Conservation (phyloP, 1,284 basidiomycete genomes). For the Irpex sp. region DNA sequence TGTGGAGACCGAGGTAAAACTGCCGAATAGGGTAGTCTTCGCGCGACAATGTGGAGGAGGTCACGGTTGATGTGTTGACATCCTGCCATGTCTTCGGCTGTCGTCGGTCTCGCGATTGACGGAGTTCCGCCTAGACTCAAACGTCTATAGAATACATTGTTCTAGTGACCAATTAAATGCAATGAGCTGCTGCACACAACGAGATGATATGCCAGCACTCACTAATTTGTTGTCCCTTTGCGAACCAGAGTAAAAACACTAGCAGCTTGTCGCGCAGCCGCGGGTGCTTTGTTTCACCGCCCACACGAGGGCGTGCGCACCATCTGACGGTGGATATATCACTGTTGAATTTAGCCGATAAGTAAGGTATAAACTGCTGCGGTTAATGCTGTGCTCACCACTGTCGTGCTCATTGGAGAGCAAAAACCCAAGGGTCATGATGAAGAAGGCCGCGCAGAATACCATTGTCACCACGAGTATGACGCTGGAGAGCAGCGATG, state of each 20-base stretch:
- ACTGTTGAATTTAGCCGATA: background rate
- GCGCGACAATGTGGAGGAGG: background rate
- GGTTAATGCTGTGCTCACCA: conserved; percentile 15
- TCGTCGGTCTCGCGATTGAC: background rate
- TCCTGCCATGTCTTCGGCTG: background rate
- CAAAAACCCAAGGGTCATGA: conserved; percentile 22
- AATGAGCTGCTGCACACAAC: background rate
- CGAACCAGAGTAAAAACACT: background rate
- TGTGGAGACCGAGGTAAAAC: background rate
- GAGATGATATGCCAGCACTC: background rate
- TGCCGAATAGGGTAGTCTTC: background rate
- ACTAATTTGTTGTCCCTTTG: background rate
- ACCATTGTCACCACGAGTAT: conserved; percentile 24
- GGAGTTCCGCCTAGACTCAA: background rate
- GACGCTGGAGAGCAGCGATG: conserved; percentile 26
- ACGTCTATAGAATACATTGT: background rate
- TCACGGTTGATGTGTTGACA: background rate
- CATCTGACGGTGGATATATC: conserved; percentile 9
- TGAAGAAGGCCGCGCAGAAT: conserved; percentile 22
- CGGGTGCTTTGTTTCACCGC: conserved; percentile 13
- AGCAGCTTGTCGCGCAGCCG: conserved; percentile 10
- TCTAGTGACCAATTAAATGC: background rate
- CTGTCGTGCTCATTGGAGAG: conserved; percentile 24
- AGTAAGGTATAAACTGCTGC: background rate
- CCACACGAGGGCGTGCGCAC: conserved; percentile 13